phyloP scores from a whole-genome alignment of 805 yeast species.

The Diddensiella santjacobensis region DNA sequence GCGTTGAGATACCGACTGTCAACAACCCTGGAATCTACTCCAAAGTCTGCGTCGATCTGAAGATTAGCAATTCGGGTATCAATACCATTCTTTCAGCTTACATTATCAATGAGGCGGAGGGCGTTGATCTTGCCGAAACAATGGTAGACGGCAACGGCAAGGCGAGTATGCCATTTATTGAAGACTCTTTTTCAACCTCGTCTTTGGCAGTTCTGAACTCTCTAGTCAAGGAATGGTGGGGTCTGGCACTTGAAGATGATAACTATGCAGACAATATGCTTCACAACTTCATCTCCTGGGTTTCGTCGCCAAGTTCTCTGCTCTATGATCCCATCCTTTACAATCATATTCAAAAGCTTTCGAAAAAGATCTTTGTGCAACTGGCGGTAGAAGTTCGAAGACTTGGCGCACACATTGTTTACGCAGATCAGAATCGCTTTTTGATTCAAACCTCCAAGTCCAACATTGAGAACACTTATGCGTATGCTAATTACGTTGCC shows the following conservation, averaged over 20 bases:
- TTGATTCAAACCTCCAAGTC: slow-evolving; percentile 70
- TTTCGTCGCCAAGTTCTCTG: slow-evolving; percentile 66
- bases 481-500: slow-evolving; percentile 80
- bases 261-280: slow-evolving; percentile 78
- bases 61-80: slow-evolving; percentile 72
- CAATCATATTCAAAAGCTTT: slow-evolving; percentile 82
- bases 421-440: slow-evolving; percentile 73
- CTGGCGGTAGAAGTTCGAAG: slow-evolving; percentile 71
- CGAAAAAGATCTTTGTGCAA: slow-evolving; percentile 78
- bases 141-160: slow-evolving; percentile 32
- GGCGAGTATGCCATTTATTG: slow-evolving; percentile 49
- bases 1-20: slow-evolving; percentile 64
- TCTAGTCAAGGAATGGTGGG: slow-evolving; percentile 91
- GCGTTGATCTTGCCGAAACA: slow-evolving; percentile 63
- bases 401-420: slow-evolving; percentile 75
- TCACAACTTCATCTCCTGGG: slow-evolving; percentile 81
- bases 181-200: slow-evolving; percentile 75
- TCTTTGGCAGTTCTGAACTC: slow-evolving; percentile 67
- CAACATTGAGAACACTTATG: slow-evolving; percentile 81
- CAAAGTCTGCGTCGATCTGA: slow-evolving; percentile 73
- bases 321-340: slow-evolving; percentile 76
- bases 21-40: slow-evolving; percentile 77
- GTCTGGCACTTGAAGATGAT: slow-evolving; percentile 67
- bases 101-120: slow-evolving; percentile 81
- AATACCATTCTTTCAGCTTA: slow-evolving; percentile 86